These are phyloP conservation scores for Cercospora sp. DNA, from an alignment of 2,329 filamentous ascomycete species.

Conservation along the genomic window DNA sequence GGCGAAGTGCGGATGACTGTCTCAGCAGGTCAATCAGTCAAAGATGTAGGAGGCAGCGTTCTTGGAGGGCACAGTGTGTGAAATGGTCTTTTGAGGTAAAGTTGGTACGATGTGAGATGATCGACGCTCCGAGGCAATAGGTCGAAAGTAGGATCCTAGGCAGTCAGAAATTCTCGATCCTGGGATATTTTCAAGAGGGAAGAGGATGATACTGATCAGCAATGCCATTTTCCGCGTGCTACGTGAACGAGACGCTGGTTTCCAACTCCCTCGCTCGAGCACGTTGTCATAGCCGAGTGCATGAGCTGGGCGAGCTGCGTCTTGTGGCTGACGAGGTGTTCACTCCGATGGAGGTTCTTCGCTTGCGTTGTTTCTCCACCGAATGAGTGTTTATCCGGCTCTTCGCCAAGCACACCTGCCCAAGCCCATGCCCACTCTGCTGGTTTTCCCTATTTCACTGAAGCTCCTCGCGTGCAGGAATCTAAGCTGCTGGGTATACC, in stretches of 20 bases:
- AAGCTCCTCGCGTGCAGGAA: neutral
- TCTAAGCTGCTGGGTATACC: conserved; percentile 58
- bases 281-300: neutral
- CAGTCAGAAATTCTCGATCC: neutral
- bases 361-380: neutral
- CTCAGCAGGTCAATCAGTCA: neutral
- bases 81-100: neutral
- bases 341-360: neutral
- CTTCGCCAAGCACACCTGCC: neutral
- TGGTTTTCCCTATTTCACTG: neutral
- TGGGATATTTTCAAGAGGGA: neutral
- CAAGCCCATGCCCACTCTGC: neutral
- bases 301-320: neutral
- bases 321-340: neutral
- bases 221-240: neutral
- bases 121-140: neutral
- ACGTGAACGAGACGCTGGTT: neutral
- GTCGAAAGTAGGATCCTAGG: neutral
- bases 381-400: neutral
- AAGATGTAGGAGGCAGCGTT: neutral
- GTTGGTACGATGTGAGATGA: neutral
- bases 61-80: neutral
- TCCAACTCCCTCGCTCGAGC: neutral
- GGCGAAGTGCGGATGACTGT: neutral
- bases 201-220: neutral